Percentiles rank a stretch among this genome's conserved stretches.
Evolutionary conservation across 2,329 filamentous ascomycete genomes (phyloP).

Genomic region (Pseudocercospora cruenta): DNA sequence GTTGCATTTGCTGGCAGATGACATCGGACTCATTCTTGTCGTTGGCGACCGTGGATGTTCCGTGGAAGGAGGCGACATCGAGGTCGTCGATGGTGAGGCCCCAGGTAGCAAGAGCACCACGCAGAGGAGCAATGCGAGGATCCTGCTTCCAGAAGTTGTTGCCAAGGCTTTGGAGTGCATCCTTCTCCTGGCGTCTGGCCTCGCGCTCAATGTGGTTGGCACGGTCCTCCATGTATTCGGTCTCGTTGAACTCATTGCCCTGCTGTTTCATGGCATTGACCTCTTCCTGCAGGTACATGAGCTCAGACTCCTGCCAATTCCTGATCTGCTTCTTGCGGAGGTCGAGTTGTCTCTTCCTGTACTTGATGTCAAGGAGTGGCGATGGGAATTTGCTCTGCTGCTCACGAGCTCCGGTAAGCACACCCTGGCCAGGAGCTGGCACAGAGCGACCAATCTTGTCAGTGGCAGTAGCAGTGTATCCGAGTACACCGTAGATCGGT

Average conservation of each 20-base stretch:
- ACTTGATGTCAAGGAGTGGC: constrained; percentile 94
- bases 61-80: constrained; percentile 95
- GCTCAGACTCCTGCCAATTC: constrained; percentile 93
- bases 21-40: constrained; percentile 99
- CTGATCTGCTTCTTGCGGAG: constrained; percentile 92
- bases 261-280: constrained; percentile 87
- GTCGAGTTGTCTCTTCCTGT: constrained; percentile 92
- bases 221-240: constrained; percentile 84
- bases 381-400: constrained; percentile 89
- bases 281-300: constrained; percentile 91
- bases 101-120: constrained; percentile 95
- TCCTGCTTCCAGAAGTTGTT: constrained; percentile 99
- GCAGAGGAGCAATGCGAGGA: constrained; percentile 87
- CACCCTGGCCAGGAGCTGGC: constrained; percentile 93
- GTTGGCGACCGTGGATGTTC: constrained; percentile 96
- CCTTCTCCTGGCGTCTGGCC: constrained; percentile 86
- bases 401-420: constrained; percentile 93
- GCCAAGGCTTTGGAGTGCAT: constrained; percentile 87
- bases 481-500: constrained; percentile 93
- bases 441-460: constrained; percentile 99
- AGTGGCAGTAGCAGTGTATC: constrained; percentile 90
- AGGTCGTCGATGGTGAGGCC: constrained; percentile 96
- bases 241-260: constrained; percentile 72
- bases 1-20: constrained; percentile 92
- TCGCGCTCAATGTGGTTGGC: constrained; percentile 84